phyloP scores from a whole-genome alignment of 192 early-diverging fungal species.

The Allomyces arbusculus region DNA sequence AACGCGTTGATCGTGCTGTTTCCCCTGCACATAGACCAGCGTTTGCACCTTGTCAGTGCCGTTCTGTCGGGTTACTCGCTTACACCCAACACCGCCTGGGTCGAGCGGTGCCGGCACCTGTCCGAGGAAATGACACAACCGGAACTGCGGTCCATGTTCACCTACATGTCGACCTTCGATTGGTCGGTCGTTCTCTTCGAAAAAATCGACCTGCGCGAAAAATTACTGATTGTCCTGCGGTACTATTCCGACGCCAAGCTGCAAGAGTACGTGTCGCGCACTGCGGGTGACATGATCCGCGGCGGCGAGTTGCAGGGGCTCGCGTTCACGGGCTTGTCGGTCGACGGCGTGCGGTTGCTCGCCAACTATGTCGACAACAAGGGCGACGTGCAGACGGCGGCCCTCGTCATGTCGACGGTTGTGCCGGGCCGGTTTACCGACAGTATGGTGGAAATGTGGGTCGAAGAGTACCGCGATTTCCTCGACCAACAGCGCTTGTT shows the following conservation, averaged over 20 bases:
- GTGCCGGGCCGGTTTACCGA: constrained; percentile 36
- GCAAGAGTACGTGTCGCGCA: constrained; percentile 31
- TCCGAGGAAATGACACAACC: constrained; percentile 41
- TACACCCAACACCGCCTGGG: constrained; percentile 22
- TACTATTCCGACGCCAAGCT: constrained; percentile 65
- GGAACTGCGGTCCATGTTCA: constrained; percentile 73
- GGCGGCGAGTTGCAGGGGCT: constrained; percentile 63
- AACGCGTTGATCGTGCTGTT: not conserved
- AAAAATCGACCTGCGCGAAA: constrained; percentile 49
- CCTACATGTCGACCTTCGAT: constrained; percentile 57
- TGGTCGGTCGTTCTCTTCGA: constrained; percentile 61
- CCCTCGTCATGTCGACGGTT: constrained; percentile 42
- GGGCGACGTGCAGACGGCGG: constrained; percentile 79
- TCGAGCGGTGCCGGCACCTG: constrained; percentile 35
- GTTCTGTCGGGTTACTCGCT: constrained; percentile 32
- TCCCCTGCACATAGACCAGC: constrained; percentile 22
- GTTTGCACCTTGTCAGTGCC: constrained; percentile 65
- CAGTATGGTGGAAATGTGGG: constrained; percentile 14
- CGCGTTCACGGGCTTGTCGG: constrained; percentile 56
- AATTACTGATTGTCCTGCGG: constrained; percentile 64
- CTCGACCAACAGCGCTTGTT: constrained; percentile 79
- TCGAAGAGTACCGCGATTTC: constrained; percentile 53
- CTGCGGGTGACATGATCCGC: constrained; percentile 25
- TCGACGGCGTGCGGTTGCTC: constrained; percentile 45
- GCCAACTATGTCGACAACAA: constrained; percentile 62